A percentile compares a stretch with the other conserved stretches of the same genome.
phyloP scores from a whole-genome alignment of 2,329 filamentous ascomycete genomes.

The Penicillium sp. region DNA sequence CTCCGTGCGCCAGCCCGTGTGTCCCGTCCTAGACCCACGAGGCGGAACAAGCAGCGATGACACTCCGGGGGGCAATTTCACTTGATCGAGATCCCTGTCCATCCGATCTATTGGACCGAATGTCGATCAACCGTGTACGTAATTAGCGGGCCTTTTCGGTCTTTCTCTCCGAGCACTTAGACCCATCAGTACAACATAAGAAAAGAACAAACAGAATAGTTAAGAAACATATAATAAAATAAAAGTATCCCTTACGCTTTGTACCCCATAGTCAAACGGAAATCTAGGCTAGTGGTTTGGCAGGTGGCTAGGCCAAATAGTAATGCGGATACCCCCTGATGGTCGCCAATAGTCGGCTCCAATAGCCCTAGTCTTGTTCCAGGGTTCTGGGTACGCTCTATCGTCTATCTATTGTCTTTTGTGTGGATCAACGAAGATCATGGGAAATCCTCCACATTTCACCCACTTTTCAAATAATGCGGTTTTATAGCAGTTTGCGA shows the following conservation, averaged over 20 bases:
- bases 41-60: conserved; percentile 11
- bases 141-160: not conserved
- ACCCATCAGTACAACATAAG: not conserved
- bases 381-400: conserved; percentile 12
- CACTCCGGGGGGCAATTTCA: conserved; percentile 9
- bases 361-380: conserved; percentile 10
- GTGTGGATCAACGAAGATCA: conserved; percentile 4
- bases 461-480: not conserved
- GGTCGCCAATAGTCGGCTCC: conserved; percentile 21
- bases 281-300: conserved; percentile 21
- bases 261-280: not conserved
- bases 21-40: conserved; percentile 18
- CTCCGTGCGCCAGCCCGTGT: too few species aligned
- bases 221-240: not conserved
- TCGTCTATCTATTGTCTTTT: conserved; percentile 1
- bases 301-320: conserved; percentile 15
- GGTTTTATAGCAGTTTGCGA: not conserved
- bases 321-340: conserved; percentile 14
- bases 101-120: not conserved
- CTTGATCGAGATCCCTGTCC: conserved; percentile 6
- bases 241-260: not conserved
- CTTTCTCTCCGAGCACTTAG: not conserved
- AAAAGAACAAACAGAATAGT: not conserved
- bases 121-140: not conserved
- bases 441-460: conserved; percentile 3